phyloP scores from a whole-genome alignment of 495 filamentous ascomycete species.

The Talaromyces stipitatus region DNA sequence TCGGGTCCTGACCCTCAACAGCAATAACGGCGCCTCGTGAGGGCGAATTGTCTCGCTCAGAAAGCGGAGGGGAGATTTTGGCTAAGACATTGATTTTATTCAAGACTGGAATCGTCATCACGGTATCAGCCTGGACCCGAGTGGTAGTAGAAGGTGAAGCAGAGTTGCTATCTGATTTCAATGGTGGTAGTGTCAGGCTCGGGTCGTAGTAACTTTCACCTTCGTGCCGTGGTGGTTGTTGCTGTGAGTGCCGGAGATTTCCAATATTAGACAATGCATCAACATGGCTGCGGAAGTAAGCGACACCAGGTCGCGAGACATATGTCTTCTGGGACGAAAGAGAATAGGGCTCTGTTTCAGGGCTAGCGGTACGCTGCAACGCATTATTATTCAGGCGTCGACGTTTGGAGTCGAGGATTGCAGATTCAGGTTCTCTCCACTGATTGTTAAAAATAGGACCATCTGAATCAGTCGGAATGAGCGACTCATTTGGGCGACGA shows the following conservation, averaged over 20 bases:
- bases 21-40: conserved; percentile 70
- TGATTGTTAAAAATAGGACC: not conserved
- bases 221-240: not conserved
- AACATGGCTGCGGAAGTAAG: conserved; percentile 20
- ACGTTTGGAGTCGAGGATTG: conserved; percentile 3
- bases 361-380: conserved; percentile 12
- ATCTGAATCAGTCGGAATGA: not conserved
- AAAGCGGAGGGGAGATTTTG: conserved; percentile 61
- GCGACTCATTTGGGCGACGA: not conserved
- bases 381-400: conserved; percentile 3
- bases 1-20: conserved; percentile 63
- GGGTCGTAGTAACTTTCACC: conserved; percentile 21
- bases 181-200: conserved; percentile 50
- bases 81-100: conserved; percentile 64
- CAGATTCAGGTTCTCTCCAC: conserved; percentile 2
- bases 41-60: conserved; percentile 20
- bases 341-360: conserved; percentile 24
- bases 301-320: conserved; percentile 21
- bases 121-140: conserved; percentile 39
- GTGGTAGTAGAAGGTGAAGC: conserved; percentile 12
- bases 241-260: conserved; percentile 10
- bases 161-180: conserved; percentile 36
- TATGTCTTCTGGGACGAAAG: conserved; percentile 19
- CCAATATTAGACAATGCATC: conserved; percentile 18
- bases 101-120: conserved; percentile 63